Conservation (phyloP, 2,329 filamentous ascomycete species). For the Plectosphaerella plurivora region DNA sequence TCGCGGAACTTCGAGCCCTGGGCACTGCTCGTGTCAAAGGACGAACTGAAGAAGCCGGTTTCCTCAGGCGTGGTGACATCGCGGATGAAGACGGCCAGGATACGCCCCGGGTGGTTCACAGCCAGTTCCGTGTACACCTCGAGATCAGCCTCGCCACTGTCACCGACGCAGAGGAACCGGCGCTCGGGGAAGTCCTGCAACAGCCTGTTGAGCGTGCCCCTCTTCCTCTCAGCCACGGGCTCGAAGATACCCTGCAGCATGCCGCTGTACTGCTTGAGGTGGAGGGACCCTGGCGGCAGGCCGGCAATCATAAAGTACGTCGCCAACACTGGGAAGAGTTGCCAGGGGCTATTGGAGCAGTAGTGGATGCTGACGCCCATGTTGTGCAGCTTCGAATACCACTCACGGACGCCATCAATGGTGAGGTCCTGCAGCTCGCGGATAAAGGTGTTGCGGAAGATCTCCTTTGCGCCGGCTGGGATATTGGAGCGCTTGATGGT, state of each 20-base stretch:
- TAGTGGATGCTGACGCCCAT: constrained; percentile 91
- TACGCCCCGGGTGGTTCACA: constrained; percentile 73
- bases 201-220: constrained; percentile 78
- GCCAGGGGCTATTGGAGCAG: constrained; percentile 99
- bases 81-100: constrained; percentile 87
- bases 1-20: constrained; percentile 16
- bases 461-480: constrained; percentile 78
- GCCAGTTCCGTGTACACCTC: constrained; percentile 97
- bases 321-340: constrained; percentile 84
- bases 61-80: constrained; percentile 82
- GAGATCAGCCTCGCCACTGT: constrained; percentile 93
- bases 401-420: constrained; percentile 82
- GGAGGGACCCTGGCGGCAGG: constrained; percentile 83
- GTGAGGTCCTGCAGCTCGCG: constrained; percentile 77
- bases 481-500: constrained; percentile 97
- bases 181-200: constrained; percentile 85
- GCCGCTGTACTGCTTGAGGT: constrained; percentile 92
- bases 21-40: constrained; percentile 23
- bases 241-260: constrained; percentile 99
- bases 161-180: constrained; percentile 86
- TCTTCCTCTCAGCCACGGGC: constrained; percentile 92
- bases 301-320: constrained; percentile 79
- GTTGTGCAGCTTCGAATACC: constrained; percentile 74
- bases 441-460: constrained; percentile 94
- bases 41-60: constrained; percentile 73